Percentiles rank a stretch among this genome's conserved stretches.
Evolutionary conservation across 805 yeast genomes (phyloP).

Genomic region (Wilhelminamyces savonicus): DNA sequence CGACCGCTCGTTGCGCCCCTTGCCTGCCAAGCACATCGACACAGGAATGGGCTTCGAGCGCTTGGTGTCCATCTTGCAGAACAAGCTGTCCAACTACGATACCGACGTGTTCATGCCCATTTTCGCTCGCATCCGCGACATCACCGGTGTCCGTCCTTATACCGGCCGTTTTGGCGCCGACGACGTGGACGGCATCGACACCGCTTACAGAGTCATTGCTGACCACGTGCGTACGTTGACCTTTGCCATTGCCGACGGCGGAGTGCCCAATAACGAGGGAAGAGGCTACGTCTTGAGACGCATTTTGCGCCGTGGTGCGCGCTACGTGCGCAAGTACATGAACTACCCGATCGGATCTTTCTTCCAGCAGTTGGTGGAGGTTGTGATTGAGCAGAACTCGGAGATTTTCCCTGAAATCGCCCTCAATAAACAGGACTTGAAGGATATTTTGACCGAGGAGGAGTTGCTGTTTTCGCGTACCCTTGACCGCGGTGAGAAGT

Average conservation of each 20-base stretch:
- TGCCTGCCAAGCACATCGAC: constrained; percentile 94
- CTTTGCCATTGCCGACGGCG: constrained; percentile 96
- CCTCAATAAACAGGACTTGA: constrained; percentile 63
- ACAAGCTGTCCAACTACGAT: constrained; percentile 89
- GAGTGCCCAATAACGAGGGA: constrained; percentile 98
- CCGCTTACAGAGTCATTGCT: constrained; percentile 96
- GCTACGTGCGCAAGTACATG: constrained; percentile 94
- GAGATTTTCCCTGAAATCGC: constrained; percentile 90
- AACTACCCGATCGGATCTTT: constrained; percentile 92
- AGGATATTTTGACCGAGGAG: constrained; percentile 92
- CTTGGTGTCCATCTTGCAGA: constrained; percentile 88
- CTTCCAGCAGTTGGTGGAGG: constrained; percentile 88
- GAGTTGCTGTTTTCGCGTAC: constrained; percentile 94
- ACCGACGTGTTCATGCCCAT: constrained; percentile 94
- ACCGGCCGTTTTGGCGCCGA: constrained; percentile 90
- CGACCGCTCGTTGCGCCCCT: constrained; percentile 67
- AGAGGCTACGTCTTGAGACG: constrained; percentile 98
- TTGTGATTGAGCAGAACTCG: constrained; percentile 79
- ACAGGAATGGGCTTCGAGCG: constrained; percentile 99
- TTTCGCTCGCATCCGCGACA: constrained; percentile 79
- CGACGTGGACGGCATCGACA: constrained; percentile 91
- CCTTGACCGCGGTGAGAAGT: constrained; percentile 94
- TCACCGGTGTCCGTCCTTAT: constrained; percentile 89
- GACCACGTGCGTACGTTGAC: constrained; percentile 97
- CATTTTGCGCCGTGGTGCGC: constrained; percentile 94